Evolutionary conservation across 331 rosid species (phyloP), one percentile per base, ranked within the genome.

Genomic region (Quercus tomentella): DNA sequence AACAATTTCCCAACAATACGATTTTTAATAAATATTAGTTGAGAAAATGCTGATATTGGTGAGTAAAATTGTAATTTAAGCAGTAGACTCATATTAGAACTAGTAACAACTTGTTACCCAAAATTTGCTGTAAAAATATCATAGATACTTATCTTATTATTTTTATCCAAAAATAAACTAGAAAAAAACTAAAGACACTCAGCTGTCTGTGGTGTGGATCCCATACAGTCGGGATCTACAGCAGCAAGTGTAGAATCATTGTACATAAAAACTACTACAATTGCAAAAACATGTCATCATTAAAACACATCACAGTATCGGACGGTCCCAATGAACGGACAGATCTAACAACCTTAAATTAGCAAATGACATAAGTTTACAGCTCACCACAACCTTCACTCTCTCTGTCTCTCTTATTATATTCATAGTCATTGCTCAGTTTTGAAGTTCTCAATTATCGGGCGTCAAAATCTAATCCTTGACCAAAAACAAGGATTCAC

Each of bases 401-500:
- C 75, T 30, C 26, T 4, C 49, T 60, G 28, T 58, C 72, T 67
- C 26, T 3, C 51, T 60, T 28, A 21, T 25, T 67, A 15, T 67
- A 15, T 3, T 7, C n/a, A 18, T n/a, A 4, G 52, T 20, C 52
- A 20, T 54, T 67, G 71, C 72, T 35, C 56, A 0, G 25, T 11
- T 61, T 66, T 43, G 26, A 11, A 52, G 57, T 67, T 73, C 79
- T 14, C n/a, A 41, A 41, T 6, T 14, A 45, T 55, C 65, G 9
- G 35, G 7, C 58, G 22, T 41, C 57, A 12, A 71, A 28, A 23
- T 41, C 33, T 43, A 3, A 30, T 28, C 57, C 72, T 35, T 78
- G 81, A 12, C 70, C 67, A 37, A 51, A 78, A 41, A 56, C 12
- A 8, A 41, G 79, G 35, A 55, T 60, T 68, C 49, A 35, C 75